Evolutionary conservation across 768 basidiomycete species (phyloP).

Genomic region (Rubroboletus satanas): DNA sequence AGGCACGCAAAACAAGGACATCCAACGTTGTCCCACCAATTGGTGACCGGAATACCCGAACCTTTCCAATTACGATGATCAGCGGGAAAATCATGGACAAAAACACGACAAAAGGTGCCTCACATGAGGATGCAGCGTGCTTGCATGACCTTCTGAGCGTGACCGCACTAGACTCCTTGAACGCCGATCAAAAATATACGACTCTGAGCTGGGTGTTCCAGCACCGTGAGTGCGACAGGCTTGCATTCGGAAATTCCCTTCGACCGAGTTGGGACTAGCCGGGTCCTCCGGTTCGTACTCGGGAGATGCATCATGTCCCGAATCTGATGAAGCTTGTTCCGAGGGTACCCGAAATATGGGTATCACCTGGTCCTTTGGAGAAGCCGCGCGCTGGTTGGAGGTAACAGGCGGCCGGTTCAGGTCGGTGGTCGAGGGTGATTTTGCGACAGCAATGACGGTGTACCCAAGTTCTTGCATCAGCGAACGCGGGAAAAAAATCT

Average conservation of each 20-base stretch:
- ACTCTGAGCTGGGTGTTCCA: conserved; percentile 15
- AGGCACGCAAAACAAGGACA: not conserved
- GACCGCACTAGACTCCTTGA: conserved; percentile 29
- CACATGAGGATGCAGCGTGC: conserved; percentile 30
- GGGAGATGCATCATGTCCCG: conserved; percentile 33
- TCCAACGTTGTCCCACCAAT: conserved; percentile 23
- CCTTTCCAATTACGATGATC: conserved; percentile 14
- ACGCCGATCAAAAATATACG: conserved; percentile 27
- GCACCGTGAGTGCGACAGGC: conserved; percentile 16
- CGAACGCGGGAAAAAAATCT: conserved; percentile 81
- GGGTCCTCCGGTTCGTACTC: conserved; percentile 39
- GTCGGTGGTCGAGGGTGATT: conserved; percentile 28
- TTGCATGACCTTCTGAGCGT: conserved; percentile 27
- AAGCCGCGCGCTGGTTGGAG: conserved; percentile 10
- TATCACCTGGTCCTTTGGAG: conserved; percentile 24
- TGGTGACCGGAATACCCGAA: conserved; percentile 31
- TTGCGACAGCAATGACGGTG: conserved; percentile 34
- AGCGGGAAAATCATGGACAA: not conserved
- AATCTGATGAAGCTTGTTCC: conserved; percentile 17
- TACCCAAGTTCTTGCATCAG: conserved; percentile 63
- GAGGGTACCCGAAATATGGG: conserved; percentile 21
- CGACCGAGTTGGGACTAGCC: conserved; percentile 15
- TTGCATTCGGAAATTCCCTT: conserved; percentile 25
- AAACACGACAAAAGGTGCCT: conserved; percentile 1
- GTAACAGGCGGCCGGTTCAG: conserved; percentile 9